Evolutionary conservation across 305 asterid species (phyloP).

Genomic region (Fraxinus albicans): DNA sequence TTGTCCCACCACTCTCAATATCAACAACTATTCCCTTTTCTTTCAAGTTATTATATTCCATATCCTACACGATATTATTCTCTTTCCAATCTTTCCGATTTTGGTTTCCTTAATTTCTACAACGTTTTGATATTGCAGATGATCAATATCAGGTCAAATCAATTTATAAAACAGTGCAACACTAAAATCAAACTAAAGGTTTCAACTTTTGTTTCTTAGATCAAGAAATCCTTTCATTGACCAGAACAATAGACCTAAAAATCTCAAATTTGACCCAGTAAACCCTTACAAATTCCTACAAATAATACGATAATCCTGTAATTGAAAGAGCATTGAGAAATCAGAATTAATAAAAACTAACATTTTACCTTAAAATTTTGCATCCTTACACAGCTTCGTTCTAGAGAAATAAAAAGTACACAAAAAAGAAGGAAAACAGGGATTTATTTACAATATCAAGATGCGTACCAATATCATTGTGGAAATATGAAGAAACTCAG

Average conservation of each 20-base stretch:
- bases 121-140: neutral
- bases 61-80: slow-evolving; percentile 16
- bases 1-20: slow-evolving; percentile 44
- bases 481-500: neutral
- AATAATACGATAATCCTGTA: slow-evolving; percentile 31
- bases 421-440: neutral
- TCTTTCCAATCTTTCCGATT: neutral
- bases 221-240: neutral
- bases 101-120: neutral
- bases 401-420: neutral
- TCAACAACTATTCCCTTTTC: slow-evolving; percentile 35
- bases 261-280: slow-evolving; percentile 26
- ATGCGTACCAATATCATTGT: neutral
- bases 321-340: neutral
- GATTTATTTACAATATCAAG: neutral
- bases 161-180: neutral
- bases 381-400: neutral
- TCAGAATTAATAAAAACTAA: neutral
- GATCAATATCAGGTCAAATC: neutral
- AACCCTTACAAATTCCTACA: slow-evolving; percentile 13
- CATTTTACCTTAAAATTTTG: neutral
- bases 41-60: slow-evolving; percentile 32
- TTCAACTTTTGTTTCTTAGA: slow-evolving; percentile 3
- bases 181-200: slow-evolving; percentile 9
- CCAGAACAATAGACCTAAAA: slow-evolving; percentile 5